Evolutionary conservation across 768 basidiomycete species (phyloP).

Genomic region (Lactarius hatsudake): DNA sequence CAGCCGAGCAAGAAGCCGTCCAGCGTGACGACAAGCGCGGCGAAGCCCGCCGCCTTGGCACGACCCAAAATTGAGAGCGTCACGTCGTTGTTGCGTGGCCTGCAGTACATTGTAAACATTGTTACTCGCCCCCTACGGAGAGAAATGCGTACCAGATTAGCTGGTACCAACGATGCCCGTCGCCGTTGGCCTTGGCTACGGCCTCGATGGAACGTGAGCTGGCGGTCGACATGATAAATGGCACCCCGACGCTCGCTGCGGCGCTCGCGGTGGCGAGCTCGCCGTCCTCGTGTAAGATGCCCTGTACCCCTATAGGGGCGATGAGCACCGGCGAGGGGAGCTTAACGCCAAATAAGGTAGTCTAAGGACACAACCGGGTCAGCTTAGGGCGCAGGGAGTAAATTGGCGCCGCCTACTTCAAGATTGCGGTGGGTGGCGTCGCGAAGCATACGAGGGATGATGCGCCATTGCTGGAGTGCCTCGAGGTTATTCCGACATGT

Average conservation of each 20-base stretch:
- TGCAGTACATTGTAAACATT: slow-evolving; percentile 27
- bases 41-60: slow-evolving; percentile 64
- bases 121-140: neutral
- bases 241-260: slow-evolving; percentile 57
- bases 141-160: slow-evolving; percentile 61
- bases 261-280: slow-evolving; percentile 71
- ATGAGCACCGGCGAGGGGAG: slow-evolving; percentile 61
- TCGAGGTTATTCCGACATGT: slow-evolving; percentile 67
- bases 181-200: slow-evolving; percentile 69
- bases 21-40: slow-evolving; percentile 72
- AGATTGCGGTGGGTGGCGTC: slow-evolving; percentile 55
- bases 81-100: slow-evolving; percentile 61
- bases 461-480: slow-evolving; percentile 63
- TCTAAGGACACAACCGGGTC: slow-evolving; percentile 40
- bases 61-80: slow-evolving; percentile 63
- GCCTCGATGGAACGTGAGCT: slow-evolving; percentile 70
- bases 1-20: slow-evolving; percentile 73
- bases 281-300: slow-evolving; percentile 64
- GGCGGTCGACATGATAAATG: slow-evolving; percentile 76
- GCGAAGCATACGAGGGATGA: slow-evolving; percentile 77
- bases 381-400: neutral
- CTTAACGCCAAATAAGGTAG: slow-evolving; percentile 66
- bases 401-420: slow-evolving; percentile 44
- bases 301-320: slow-evolving; percentile 71
- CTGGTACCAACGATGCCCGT: slow-evolving; percentile 74